Evolutionary conservation across 495 filamentous ascomycete genomes (phyloP).

Genomic region (Penicillium robsamsonii): DNA sequence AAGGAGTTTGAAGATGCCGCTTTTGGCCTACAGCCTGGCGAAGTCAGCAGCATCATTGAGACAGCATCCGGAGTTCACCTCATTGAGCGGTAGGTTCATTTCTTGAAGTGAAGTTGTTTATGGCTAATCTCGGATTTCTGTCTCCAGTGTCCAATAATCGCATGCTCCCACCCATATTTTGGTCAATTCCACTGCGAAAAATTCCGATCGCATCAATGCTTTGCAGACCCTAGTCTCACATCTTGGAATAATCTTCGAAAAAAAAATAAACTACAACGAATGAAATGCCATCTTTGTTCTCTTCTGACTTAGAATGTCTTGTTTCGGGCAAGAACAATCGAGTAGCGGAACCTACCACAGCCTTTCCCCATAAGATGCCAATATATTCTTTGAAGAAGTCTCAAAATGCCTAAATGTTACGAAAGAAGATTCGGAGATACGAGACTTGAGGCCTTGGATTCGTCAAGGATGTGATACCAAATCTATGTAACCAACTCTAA

Average conservation of each 20-base stretch:
- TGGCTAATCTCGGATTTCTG: background rate
- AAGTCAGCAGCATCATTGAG: conserved; percentile 82
- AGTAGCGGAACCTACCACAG: background rate
- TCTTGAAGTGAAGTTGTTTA: background rate
- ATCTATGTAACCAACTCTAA: background rate
- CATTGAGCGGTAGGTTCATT: conserved; percentile 75
- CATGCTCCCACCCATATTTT: conserved; percentile 1
- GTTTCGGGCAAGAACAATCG: background rate
- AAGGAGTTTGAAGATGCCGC: conserved; percentile 97
- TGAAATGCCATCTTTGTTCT: conserved; percentile 3
- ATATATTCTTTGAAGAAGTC: background rate
- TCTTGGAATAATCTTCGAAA: conserved; percentile 4
- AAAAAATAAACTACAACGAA: conserved; percentile 10
- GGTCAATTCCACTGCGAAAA: background rate
- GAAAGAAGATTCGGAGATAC: background rate
- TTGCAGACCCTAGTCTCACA: background rate
- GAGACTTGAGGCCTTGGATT: background rate
- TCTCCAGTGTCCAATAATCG: conserved; percentile 35
- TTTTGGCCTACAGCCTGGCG: conserved; percentile 78
- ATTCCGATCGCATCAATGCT: conserved; percentile 5
- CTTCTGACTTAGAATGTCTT: background rate
- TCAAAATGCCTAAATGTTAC: background rate
- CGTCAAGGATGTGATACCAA: background rate
- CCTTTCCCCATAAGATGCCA: background rate
- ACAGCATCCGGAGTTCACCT: conserved; percentile 94